Conservation (phyloP, 2,329 filamentous ascomycete genomes). For the Pseudophaeomoniella oleicola region DNA sequence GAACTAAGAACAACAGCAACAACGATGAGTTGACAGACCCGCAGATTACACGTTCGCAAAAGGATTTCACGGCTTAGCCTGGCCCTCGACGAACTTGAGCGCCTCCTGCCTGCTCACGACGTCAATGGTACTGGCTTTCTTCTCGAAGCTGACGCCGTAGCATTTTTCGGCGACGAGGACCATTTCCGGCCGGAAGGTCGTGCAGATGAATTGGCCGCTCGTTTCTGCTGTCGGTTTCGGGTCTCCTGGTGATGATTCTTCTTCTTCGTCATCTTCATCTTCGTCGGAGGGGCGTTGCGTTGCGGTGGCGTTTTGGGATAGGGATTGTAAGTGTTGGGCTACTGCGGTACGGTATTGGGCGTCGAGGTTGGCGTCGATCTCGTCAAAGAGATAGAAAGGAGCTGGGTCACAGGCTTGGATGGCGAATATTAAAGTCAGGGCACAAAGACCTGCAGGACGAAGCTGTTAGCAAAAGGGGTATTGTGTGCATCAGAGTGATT, state of each 20-base stretch:
- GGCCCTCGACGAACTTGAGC: constrained; percentile 85
- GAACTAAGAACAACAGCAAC: too few species aligned
- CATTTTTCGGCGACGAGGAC: constrained; percentile 91
- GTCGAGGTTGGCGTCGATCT: constrained; percentile 96
- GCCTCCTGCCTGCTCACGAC: constrained; percentile 79
- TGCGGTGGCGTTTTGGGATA: constrained; percentile 51
- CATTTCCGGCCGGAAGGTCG: constrained; percentile 95
- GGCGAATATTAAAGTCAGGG: constrained; percentile 95
- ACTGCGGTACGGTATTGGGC: constrained; percentile 96
- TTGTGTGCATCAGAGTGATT: too few species aligned
- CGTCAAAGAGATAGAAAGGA: constrained; percentile 97
- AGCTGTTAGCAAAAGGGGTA: background rate
- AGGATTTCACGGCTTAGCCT: constrained; percentile 27
- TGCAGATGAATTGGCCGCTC: constrained; percentile 89
- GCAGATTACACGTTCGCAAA: too few species aligned
- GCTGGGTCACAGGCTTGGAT: constrained; percentile 95
- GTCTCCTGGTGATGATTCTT: too few species aligned
- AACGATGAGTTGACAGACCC: too few species aligned
- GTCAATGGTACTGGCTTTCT: constrained; percentile 89
- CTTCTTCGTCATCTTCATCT: constrained; percentile 24
- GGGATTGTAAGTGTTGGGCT: constrained; percentile 70
- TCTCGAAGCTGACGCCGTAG: constrained; percentile 82
- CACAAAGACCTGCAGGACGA: constrained; percentile 59
- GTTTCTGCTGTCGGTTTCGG: constrained; percentile 15
- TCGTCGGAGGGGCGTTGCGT: constrained; percentile 19